Evolutionary conservation across 202 grass and related monocot genomes (phyloP).

Genomic region (Panicum hallii): DNA sequence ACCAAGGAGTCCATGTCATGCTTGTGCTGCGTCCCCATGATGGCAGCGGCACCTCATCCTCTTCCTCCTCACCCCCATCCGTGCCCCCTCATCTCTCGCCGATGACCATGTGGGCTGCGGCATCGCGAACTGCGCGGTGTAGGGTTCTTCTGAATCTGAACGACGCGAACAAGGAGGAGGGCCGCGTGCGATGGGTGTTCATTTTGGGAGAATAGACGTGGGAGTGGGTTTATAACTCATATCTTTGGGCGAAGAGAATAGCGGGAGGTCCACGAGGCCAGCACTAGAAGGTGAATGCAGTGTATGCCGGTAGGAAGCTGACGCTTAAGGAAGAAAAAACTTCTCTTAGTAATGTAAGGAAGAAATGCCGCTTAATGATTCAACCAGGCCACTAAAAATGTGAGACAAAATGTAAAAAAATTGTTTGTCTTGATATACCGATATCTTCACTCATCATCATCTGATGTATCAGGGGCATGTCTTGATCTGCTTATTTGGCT

Average conservation of each 20-base stretch:
- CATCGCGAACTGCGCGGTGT: conserved; percentile 7
- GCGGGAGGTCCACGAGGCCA: conserved; percentile 36
- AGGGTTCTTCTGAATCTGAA: background rate
- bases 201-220: background rate
- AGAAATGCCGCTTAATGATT: no score
- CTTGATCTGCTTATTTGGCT: no score
- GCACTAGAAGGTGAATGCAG: background rate
- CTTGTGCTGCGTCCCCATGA: background rate
- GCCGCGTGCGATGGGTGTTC: background rate
- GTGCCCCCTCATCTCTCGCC: conserved; percentile 34
- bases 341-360: no score
- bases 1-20: background rate
- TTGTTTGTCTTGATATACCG: no score
- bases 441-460: no score
- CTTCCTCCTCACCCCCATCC: conserved; percentile 20
- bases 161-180: background rate
- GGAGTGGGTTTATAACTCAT: conserved; percentile 23
- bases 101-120: background rate
- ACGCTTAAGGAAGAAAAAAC: no score
- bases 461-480: no score
- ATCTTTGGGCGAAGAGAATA: background rate
- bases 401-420: no score
- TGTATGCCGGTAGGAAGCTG: rapidly evolving
- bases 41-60: background rate
- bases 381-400: no score